phyloP scores from a whole-genome alignment of 2,329 filamentous ascomycete species.

The Phyllosticta citriasiana region DNA sequence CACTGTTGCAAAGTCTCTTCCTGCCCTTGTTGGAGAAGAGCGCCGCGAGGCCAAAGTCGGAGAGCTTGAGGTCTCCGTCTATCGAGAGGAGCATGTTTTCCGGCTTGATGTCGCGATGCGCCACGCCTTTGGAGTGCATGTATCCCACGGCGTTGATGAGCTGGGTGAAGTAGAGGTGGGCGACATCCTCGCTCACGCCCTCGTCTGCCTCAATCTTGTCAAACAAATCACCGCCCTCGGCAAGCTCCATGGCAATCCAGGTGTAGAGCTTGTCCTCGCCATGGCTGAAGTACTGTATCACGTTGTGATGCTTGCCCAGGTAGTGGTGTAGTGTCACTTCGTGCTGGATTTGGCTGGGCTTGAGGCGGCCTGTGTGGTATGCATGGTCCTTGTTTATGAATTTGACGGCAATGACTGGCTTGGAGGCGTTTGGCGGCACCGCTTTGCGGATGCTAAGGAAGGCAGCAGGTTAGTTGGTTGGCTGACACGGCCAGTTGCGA shows the following conservation, averaged over 20 bases:
- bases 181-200: slow-evolving; percentile 87
- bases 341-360: slow-evolving; percentile 79
- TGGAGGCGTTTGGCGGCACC: slow-evolving; percentile 56
- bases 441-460: slow-evolving; percentile 77
- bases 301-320: slow-evolving; percentile 80
- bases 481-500: background rate
- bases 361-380: slow-evolving; percentile 76
- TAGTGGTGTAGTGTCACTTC: slow-evolving; percentile 85
- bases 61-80: slow-evolving; percentile 81
- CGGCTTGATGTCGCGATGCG: slow-evolving; percentile 65
- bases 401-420: slow-evolving; percentile 89
- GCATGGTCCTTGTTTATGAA: slow-evolving; percentile 98
- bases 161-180: slow-evolving; percentile 92
- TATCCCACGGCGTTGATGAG: slow-evolving; percentile 83
- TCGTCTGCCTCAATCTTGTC: slow-evolving; percentile 99
- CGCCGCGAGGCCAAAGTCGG: slow-evolving; percentile 92
- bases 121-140: slow-evolving; percentile 92
- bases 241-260: slow-evolving; percentile 98
- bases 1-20: slow-evolving; percentile 71
- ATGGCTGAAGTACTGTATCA: slow-evolving; percentile 84
- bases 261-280: slow-evolving; percentile 81
- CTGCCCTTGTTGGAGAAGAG: slow-evolving; percentile 84
- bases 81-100: slow-evolving; percentile 89
- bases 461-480: slow-evolving; percentile 3
- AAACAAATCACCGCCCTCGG: slow-evolving; percentile 90